Conservation (phyloP, 2,329 filamentous ascomycete genomes). For the Aureobasidium sp. region DNA sequence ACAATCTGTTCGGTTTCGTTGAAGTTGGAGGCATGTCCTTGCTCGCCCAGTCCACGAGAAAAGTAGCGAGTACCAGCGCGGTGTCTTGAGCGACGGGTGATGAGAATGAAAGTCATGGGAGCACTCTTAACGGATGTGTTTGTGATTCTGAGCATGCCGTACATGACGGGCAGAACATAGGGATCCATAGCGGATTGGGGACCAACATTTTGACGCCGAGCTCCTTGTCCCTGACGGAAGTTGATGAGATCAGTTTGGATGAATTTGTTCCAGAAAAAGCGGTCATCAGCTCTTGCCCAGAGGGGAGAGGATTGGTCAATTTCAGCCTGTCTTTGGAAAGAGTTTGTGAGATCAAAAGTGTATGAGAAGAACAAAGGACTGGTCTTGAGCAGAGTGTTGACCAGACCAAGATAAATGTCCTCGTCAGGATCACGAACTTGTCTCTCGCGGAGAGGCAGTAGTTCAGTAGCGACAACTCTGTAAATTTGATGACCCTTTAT, state of each 20-base stretch:
- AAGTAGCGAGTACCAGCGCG: slow-evolving; percentile 91
- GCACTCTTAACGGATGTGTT: slow-evolving; percentile 79
- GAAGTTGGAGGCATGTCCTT: slow-evolving; percentile 95
- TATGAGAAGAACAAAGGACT: slow-evolving; percentile 98
- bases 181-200: slow-evolving; percentile 74
- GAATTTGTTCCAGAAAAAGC: slow-evolving; percentile 98
- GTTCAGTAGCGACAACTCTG: slow-evolving; percentile 82
- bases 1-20: slow-evolving; percentile 96
- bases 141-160: slow-evolving; percentile 88
- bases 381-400: slow-evolving; percentile 72
- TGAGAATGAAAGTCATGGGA: slow-evolving; percentile 73
- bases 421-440: slow-evolving; percentile 88
- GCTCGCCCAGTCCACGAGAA: slow-evolving; percentile 84
- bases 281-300: slow-evolving; percentile 89
- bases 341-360: slow-evolving; percentile 92
- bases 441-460: slow-evolving; percentile 86
- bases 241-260: slow-evolving; percentile 86
- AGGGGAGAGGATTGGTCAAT: slow-evolving; percentile 56
- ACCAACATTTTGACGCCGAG: slow-evolving; percentile 53
- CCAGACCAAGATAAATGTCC: slow-evolving; percentile 75
- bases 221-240: slow-evolving; percentile 58
- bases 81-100: slow-evolving; percentile 81
- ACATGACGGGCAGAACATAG: slow-evolving; percentile 91
- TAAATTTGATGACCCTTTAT: slow-evolving; percentile 96
- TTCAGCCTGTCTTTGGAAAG: slow-evolving; percentile 78